These are phyloP conservation scores for Xylaria scruposa DNA, from an alignment of 495 filamentous ascomycete genomes.

Conservation along the genomic window DNA sequence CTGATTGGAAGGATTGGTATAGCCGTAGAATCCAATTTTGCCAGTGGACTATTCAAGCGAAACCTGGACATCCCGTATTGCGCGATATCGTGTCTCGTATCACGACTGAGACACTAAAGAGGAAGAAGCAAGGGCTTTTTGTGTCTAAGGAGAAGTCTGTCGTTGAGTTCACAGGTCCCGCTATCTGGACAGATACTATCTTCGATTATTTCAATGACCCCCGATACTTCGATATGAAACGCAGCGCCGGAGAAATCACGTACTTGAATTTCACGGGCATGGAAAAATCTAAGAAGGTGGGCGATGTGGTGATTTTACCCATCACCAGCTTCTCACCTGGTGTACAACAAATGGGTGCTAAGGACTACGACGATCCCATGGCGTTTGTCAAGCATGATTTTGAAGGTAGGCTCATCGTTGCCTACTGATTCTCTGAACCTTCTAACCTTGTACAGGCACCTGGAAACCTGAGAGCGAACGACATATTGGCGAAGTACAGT, in stretches of 20 bases:
- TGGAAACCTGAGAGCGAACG: constrained; percentile 79
- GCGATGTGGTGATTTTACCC: constrained; percentile 90
- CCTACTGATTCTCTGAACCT: not conserved
- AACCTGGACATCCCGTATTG: constrained; percentile 91
- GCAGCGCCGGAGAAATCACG: constrained; percentile 75
- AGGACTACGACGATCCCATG: constrained; percentile 90
- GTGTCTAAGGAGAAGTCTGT: constrained; percentile 75
- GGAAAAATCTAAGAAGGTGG: constrained; percentile 79
- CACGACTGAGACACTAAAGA: constrained; percentile 77
- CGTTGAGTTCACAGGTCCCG: constrained; percentile 96
- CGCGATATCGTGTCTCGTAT: constrained; percentile 86
- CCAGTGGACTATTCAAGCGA: constrained; percentile 97
- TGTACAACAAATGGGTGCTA: constrained; percentile 91
- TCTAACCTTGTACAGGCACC: constrained; percentile 61
- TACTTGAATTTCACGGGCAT: constrained; percentile 92
- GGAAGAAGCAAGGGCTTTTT: constrained; percentile 74
- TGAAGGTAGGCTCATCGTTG: constrained; percentile 67
- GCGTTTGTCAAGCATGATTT: constrained; percentile 98
- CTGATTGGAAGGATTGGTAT: constrained; percentile 96
- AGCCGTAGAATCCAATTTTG: constrained; percentile 96
- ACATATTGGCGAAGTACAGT: constrained; percentile 57
- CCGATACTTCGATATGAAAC: constrained; percentile 82
- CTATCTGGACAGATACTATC: constrained; percentile 90
- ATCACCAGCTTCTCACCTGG: constrained; percentile 98
- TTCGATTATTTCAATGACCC: constrained; percentile 94